Base-by-base conservation (phyloP, 139 green algal species). In the Closterium sp. region DNA sequence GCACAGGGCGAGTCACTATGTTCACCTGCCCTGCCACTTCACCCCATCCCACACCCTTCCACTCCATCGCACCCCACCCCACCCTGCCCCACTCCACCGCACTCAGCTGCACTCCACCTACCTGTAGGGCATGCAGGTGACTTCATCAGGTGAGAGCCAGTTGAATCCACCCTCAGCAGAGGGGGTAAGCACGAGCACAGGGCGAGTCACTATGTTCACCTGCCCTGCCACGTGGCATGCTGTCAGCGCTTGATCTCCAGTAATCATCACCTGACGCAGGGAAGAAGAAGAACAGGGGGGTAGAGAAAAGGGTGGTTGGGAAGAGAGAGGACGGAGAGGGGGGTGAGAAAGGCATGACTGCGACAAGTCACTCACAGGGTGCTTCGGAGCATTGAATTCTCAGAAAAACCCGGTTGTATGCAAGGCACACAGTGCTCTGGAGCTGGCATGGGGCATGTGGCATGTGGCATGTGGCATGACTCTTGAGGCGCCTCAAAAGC, bases 141-240 rank as follows among this genome's bases (percentile, higher is more conserved):
- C 24, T 92, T 98, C 97, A 92, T 99, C 97, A 4, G 97, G 97
- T 11, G 89, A 96, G 11, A 96, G 31, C 97, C 97, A 99, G 85
- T 96, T 93, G 89, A 96, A 98, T 27, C 96, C 94, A 2, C 34
- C 22, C 85, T 90, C 97, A 96, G 17, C 4, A 89, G 88, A 28
- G 29, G 88, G 87, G 17, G 73, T 90, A 21, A 99, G 95, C 45
- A 99, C 95, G 27, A 97, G 93, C 31, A 96, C 94, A 6, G 96
- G 95, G 24, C 97, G 95, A 32, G 96, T 97, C 28, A 98, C 95
- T 45, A 99, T 99, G 95, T 98, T 97, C 88, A 99, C 96, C 79
- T 97, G 94, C 17, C 91, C 85, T 21, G 93, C 93, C 70, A 93
- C 93, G 87, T 95, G 93, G 29, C 89, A 93, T 3, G 93, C 93